Conservation (phyloP, 805 yeast species). For the Candida xiaguanensis region DNA sequence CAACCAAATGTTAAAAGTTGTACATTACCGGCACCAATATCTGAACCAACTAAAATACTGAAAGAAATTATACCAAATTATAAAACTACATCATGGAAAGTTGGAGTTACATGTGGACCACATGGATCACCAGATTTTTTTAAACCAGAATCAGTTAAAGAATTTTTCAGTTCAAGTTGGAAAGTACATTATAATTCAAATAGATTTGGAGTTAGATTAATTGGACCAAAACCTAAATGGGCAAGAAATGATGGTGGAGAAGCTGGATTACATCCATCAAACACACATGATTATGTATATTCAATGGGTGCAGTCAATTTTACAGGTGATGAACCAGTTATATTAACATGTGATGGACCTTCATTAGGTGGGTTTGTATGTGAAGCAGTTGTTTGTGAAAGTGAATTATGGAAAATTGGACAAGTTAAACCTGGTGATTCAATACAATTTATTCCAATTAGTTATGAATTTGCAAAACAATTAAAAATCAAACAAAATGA, state of each 20-base stretch:
- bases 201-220: constrained; percentile 90
- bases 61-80: constrained; percentile 52
- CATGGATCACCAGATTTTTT: constrained; percentile 98
- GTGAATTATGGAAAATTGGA: constrained; percentile 98
- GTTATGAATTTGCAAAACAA: constrained; percentile 61
- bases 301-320: constrained; percentile 95
- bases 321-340: constrained; percentile 98
- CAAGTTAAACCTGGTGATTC: constrained; percentile 94
- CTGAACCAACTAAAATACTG: constrained; percentile 61
- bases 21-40: constrained; percentile 67
- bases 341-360: constrained; percentile 96
- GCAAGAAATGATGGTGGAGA: constrained; percentile 96
- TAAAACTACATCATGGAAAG: constrained; percentile 61
- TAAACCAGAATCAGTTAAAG: constrained; percentile 64
- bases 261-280: constrained; percentile 98
- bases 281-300: constrained; percentile 95
- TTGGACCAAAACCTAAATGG: constrained; percentile 97
- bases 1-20: constrained; percentile 68
- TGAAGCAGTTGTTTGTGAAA: constrained; percentile 91
- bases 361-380: constrained; percentile 97
- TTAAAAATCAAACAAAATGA: constrained; percentile 61
- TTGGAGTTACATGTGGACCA: constrained; percentile 95
- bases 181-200: constrained; percentile 96
- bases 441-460: constrained; percentile 75
- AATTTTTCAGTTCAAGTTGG: constrained; percentile 79